Base-by-base conservation (phyloP, 225 moss, liverwort and hornwort genomes). In the Sphagnum tenellum region DNA sequence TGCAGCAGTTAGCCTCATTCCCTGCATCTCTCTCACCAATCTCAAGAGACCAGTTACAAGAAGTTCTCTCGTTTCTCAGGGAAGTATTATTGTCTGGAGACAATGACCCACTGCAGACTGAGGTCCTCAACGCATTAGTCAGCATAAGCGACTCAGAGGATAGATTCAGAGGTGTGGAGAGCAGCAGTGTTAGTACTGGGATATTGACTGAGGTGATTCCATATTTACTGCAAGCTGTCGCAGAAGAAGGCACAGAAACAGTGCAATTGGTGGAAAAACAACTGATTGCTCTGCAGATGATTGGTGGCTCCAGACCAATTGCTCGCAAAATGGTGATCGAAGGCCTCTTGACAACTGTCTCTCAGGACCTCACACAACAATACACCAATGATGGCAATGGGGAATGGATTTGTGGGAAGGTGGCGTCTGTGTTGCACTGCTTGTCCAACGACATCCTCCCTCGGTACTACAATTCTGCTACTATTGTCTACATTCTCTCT, bases 1-100 rank as follows among this genome's bases (percentile, higher is more conserved):
- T 94, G 74, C 88, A 90, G 83, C 72, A 81, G 67, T 69, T 94
- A 77, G 86, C 88, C 63, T 88, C 86, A 46, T 94, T 90, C 68
- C 88, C 89, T 62, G 77, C 86, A 44, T 48, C 69, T n/a, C 54
- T 82, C 50, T 84, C 90, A 59, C 88, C 86, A 60, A 66, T 94
- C 49, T 77, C 76, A 50, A 78, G 73, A 47, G 62, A 78, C 51
- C 84, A 90, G 68, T 76, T 80, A 65, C 74, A 70, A 70, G 68
- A 60, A 64, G 29, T 81, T 46, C 77, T 94, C 7, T 57, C 65
- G n/a, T 56, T 74, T 55, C 75, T 89, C 46, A 81, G 78, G 63
- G 67, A 68, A 5, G 74, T 76, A 55, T 29, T 29, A 29, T 67
- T 92, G 12, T 61, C 85, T 55, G 71, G 65, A 54, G 62, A 70